Conservation (phyloP, 306 rosid species). For the Casuarina cunninghamiana region DNA sequence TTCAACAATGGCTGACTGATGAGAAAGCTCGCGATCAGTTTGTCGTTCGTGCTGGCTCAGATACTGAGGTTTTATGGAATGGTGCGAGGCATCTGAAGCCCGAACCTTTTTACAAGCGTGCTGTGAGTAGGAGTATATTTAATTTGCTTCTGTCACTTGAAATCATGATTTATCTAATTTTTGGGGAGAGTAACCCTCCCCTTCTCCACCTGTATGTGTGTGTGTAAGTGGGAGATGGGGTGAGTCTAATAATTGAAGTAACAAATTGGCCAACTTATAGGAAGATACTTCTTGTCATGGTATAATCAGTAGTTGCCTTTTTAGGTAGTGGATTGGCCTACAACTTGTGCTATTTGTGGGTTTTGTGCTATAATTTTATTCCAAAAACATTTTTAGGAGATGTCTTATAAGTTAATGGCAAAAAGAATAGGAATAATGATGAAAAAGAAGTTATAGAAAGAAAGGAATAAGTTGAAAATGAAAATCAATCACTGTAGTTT, state of each 20-base stretch:
- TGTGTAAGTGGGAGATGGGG: neutral
- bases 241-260: neutral
- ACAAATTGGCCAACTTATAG: neutral
- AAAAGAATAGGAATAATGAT: too few species aligned
- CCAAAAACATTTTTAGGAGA: too few species aligned
- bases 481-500: too few species aligned
- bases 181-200: neutral
- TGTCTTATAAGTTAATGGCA: too few species aligned
- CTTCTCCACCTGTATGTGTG: neutral
- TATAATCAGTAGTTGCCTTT: too few species aligned
- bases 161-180: neutral
- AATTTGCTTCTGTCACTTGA: neutral
- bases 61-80: conserved; percentile 92
- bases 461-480: too few species aligned
- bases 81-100: conserved; percentile 81
- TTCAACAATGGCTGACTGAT: conserved; percentile 93
- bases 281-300: too few species aligned
- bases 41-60: conserved; percentile 82
- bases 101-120: conserved; percentile 79
- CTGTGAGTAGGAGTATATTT: conserved; percentile 47
- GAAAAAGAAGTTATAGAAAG: too few species aligned
- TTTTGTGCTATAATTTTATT: too few species aligned
- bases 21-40: conserved; percentile 87
- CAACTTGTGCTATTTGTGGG: too few species aligned
- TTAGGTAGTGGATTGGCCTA: too few species aligned